These are phyloP conservation scores for Penicillium concentricum DNA, from an alignment of 2,329 filamentous ascomycete species.

Conservation along the genomic window DNA sequence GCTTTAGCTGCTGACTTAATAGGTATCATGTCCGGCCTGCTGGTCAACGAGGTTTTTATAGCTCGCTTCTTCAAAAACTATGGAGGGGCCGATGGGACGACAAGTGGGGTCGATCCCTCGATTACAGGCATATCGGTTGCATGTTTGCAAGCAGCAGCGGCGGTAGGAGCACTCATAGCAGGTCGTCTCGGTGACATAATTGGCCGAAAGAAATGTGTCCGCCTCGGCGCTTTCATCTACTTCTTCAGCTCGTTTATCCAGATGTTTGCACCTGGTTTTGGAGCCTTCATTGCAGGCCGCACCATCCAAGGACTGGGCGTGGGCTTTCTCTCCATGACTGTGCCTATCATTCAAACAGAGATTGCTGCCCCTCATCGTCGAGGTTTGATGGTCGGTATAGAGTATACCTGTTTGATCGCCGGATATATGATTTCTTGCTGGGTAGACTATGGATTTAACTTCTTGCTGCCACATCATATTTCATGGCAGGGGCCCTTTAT, in stretches of 20 bases:
- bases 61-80: constrained; percentile 41
- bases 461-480: constrained; percentile 33
- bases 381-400: constrained; percentile 43
- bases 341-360: constrained; percentile 40
- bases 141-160: constrained; percentile 38
- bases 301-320: constrained; percentile 39
- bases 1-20: not conserved
- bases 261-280: constrained; percentile 37
- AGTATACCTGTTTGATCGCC: constrained; percentile 39
- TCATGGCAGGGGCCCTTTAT: constrained; percentile 35
- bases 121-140: constrained; percentile 41
- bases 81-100: constrained; percentile 37
- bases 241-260: constrained; percentile 41
- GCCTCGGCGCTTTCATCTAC: constrained; percentile 39
- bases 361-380: constrained; percentile 38
- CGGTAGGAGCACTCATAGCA: constrained; percentile 35
- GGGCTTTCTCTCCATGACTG: constrained; percentile 37
- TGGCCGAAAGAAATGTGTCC: constrained; percentile 38
- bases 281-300: constrained; percentile 34
- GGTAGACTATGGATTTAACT: constrained; percentile 42
- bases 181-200: constrained; percentile 39
- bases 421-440: constrained; percentile 44
- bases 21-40: constrained; percentile 44
- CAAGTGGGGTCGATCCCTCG: constrained; percentile 31
- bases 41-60: constrained; percentile 43